A percentile compares a stretch with the other conserved stretches of the same genome.
Conservation (phyloP, 2,329 filamentous ascomycete genomes). For the Colletotrichum endophyticum region DNA sequence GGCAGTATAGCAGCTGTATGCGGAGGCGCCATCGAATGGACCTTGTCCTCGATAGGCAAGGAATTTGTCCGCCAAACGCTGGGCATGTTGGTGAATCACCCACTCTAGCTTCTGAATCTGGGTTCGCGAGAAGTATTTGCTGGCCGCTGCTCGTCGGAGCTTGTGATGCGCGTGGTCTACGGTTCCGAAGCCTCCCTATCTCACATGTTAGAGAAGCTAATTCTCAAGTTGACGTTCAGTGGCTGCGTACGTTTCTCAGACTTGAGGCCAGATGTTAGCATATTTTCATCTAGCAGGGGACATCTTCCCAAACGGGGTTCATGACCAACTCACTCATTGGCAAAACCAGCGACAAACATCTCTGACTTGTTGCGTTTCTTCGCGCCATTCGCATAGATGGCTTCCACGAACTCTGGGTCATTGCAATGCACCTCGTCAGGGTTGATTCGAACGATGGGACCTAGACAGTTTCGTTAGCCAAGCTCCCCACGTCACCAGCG, state of each 20-base stretch:
- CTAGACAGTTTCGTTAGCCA: constrained; percentile 8
- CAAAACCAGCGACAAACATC: not conserved
- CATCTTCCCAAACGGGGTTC: not conserved
- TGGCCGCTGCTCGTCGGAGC: constrained; percentile 30
- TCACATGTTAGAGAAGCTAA: not conserved
- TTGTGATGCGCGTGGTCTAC: constrained; percentile 37
- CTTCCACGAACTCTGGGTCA: constrained; percentile 37
- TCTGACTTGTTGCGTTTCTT: constrained; percentile 4
- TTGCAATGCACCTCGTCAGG: constrained; percentile 42
- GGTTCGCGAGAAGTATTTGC: constrained; percentile 37
- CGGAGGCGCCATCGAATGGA: constrained; percentile 34
- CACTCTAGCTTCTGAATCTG: not conserved
- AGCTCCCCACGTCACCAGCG: not conserved
- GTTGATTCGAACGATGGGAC: constrained; percentile 42
- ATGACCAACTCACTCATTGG: not conserved
- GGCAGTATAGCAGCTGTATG: constrained; percentile 41
- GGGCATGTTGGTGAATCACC: not conserved
- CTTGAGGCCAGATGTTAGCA: not conserved
- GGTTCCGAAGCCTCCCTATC: constrained; percentile 26
- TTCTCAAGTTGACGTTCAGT: not conserved
- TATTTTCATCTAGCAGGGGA: not conserved
- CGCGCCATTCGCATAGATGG: constrained; percentile 34
- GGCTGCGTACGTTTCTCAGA: not conserved
- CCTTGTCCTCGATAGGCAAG: constrained; percentile 20
- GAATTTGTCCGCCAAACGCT: not conserved